These are phyloP conservation scores for Onygena corvina DNA, from an alignment of 2,329 filamentous ascomycete genomes.

Conservation along the genomic window DNA sequence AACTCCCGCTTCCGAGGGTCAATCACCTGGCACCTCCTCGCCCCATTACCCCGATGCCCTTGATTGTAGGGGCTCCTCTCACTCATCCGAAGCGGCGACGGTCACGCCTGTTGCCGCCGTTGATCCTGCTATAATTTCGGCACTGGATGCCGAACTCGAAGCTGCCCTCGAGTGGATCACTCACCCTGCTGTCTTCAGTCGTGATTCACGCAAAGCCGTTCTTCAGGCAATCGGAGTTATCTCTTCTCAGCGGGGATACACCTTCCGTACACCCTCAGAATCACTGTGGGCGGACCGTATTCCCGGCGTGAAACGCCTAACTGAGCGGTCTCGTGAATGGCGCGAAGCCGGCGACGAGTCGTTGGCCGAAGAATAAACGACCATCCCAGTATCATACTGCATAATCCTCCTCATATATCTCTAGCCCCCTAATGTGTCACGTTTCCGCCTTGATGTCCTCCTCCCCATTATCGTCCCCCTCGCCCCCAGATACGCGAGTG, in stretches of 20 bases:
- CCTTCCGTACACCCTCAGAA: conserved; percentile 82
- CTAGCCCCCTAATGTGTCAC: neutral
- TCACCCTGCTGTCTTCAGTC: conserved; percentile 85
- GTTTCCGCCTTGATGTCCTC: neutral
- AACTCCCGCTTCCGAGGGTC: conserved; percentile 24
- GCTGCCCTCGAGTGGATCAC: conserved; percentile 92
- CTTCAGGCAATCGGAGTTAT: conserved; percentile 95
- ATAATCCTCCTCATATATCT: neutral
- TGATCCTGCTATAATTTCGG: conserved; percentile 66
- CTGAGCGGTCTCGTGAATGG: conserved; percentile 81
- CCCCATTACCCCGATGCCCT: conserved; percentile 27
- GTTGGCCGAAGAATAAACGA: conserved; percentile 40
- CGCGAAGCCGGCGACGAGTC: conserved; percentile 72
- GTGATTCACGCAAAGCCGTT: conserved; percentile 89
- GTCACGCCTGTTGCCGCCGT: conserved; percentile 56
- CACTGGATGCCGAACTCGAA: conserved; percentile 83
- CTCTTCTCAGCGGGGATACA: conserved; percentile 84
- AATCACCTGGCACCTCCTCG: conserved; percentile 29
- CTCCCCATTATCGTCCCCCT: neutral
- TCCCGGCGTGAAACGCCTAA: conserved; percentile 64
- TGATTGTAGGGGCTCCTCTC: conserved; percentile 21
- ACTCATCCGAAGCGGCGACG: conserved; percentile 34
- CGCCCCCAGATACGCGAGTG: neutral
- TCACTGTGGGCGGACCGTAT: conserved; percentile 78
- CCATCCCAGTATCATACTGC: neutral